These are phyloP conservation scores for Monosiga brevicollis DNA, from an alignment of 78 protist species.

Conservation along the genomic window DNA sequence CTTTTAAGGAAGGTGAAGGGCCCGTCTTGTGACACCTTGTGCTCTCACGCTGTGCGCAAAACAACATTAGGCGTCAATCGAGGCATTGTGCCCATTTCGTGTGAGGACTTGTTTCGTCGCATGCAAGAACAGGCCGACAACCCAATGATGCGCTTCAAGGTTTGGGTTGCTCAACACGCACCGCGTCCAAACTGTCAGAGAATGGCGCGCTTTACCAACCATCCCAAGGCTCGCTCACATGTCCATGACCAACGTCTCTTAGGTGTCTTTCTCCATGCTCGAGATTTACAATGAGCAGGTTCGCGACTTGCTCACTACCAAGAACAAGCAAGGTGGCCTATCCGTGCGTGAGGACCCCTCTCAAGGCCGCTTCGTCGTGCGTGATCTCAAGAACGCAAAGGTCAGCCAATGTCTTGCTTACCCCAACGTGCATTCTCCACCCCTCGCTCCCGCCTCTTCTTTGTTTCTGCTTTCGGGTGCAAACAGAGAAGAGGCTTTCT, in stretches of 20 bases:
- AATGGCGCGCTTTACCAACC: no score
- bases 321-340: background rate
- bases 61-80: no score
- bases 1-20: no score
- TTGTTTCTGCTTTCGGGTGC: no score
- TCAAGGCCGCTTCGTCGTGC: background rate
- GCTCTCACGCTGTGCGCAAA: no score
- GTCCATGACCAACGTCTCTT: background rate
- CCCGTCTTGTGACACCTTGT: no score
- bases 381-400: no score
- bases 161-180: background rate
- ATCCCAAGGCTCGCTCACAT: no score
- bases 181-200: no score
- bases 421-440: no score
- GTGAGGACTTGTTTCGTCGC: constrained; percentile 1
- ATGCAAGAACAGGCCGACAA: constrained; percentile 14
- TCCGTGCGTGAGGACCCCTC: background rate
- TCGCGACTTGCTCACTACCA: background rate
- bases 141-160: constrained; percentile 5
- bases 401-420: constrained; percentile 21
- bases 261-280: constrained; percentile 40
- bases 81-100: background rate
- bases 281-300: constrained; percentile 70
- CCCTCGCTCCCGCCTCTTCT: no score
- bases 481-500: no score